Evolutionary conservation across 2,329 filamentous ascomycete species (phyloP), one percentile per base, ranked within the genome.

Genomic region (Fonsecaea monophora): DNA sequence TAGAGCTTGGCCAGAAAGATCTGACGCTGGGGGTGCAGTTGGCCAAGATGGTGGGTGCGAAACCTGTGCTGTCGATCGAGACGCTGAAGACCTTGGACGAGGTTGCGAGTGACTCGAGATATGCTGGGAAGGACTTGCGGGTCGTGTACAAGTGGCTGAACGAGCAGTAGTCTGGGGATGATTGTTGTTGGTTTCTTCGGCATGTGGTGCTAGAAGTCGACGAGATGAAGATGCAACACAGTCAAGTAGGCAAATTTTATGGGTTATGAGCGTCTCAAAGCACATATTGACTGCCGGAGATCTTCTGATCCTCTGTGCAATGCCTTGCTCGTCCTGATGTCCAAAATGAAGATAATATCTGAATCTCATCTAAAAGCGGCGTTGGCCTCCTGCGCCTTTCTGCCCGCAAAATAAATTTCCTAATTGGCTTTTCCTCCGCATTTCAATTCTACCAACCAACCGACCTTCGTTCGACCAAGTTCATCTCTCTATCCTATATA

Each of bases 11-110:
- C 21, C 65, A 55, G 40, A 64, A 64, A 18, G 65, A 64, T 45
- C 53, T 64, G 10, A 48, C 42, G 32, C 48, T 67, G 18, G 65
- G 58, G 2, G 40, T 42, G 32, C 32, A 64, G 18, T n/a, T 61
- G 56, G 65, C 65, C 15, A 34, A 67, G 40, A 48, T 56, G 37
- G 65, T 42, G 3, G 65, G 65, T n/a, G 65, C 65, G 25, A 61
- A 50, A 32, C 53, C 50, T 18, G 35, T 59, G 15, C 38, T 67
- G 15, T 13, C 40, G 3, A 8, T 53, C 2, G 60, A 42, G 54
- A 56, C 60, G 10, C 42, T 67, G 18, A 54, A 58, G 34, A 35
- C 53, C 5, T 60, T 58, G 15, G 50, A 35, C 5, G 60, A 67
- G 18, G 64, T 56, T 25, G 55, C 40, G n/a, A 25, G 18, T 32